Conservation (phyloP, 1,284 basidiomycete genomes). For the Xerocomus minutiporus region DNA sequence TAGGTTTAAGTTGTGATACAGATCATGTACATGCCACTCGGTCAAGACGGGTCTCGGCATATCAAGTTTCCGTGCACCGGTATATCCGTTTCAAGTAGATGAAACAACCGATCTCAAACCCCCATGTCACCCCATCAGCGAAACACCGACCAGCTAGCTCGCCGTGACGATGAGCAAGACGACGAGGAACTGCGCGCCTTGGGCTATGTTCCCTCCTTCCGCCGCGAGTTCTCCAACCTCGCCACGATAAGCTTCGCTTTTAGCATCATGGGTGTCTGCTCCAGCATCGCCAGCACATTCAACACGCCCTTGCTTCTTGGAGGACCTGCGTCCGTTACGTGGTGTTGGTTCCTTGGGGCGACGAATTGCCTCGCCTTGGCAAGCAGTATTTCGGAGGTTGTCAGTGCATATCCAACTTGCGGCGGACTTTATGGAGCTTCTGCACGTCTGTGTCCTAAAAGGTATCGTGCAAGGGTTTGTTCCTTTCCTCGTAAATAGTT, state of each 20-base stretch:
- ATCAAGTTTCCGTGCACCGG: no score
- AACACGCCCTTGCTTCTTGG: slow-evolving; percentile 74
- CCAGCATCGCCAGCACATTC: slow-evolving; percentile 77
- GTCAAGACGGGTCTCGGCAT: no score
- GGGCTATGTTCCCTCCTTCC: slow-evolving; percentile 76
- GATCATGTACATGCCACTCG: no score
- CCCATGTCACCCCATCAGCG: slow-evolving; percentile 7
- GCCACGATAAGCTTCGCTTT: slow-evolving; percentile 47
- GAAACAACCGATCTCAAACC: background rate
- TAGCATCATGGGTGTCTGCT: slow-evolving; percentile 59
- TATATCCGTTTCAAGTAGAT: background rate
- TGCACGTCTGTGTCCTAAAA: slow-evolving; percentile 66
- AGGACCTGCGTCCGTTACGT: slow-evolving; percentile 75
- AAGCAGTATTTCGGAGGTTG: slow-evolving; percentile 74
- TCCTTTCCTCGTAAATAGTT: slow-evolving; percentile 7
- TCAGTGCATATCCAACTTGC: slow-evolving; percentile 78
- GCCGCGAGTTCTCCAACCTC: slow-evolving; percentile 76
- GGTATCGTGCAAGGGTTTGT: slow-evolving; percentile 55
- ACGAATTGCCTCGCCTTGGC: slow-evolving; percentile 74
- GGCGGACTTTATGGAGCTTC: slow-evolving; percentile 79
- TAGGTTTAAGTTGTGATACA: no score
- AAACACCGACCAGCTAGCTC: background rate
- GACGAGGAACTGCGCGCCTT: slow-evolving; percentile 62
- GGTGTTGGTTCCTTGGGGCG: slow-evolving; percentile 82
- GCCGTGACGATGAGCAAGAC: slow-evolving; percentile 34